Base-by-base conservation (phyloP, 805 yeast genomes). In the Yarrowia divulgata region DNA sequence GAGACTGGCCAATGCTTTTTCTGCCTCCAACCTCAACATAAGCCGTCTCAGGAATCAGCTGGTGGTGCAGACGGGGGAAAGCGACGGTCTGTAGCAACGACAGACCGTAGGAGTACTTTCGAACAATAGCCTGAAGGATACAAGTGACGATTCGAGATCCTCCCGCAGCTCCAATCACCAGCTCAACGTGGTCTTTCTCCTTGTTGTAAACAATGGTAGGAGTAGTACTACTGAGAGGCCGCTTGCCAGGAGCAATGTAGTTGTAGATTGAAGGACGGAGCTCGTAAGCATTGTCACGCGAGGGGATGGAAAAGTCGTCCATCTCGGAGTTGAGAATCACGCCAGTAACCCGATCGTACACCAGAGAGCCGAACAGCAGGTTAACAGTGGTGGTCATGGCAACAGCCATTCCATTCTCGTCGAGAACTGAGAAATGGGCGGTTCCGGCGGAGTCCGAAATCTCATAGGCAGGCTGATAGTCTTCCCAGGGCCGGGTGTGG, bases 81-180 rank as follows among this genome's bases (percentile, higher is more conserved):
- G 97, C 86, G 29, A 93, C 83, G 0, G 92, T 83, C 68, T 90
- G 88, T 29, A 91, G 79, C 4, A 93, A 75, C 0, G 88, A 82
- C 79, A 86, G 76, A 1, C 83, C 78, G 74, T 87, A 85, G 75
- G 85, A 86, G 71, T 88, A 87, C 2, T 81, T 79, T 67, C 97
- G 80, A 1, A 90, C 83, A 18, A 94, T 84, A 0, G 94, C 93
- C 76, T 93, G 95, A 69, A 94, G 84, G 4, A 94, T 87, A 0
- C 96, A 86, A 0, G 97, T 91, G 14, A 90, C 83, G 64, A 94
- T 94, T 69, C 95, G 81, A 8, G 95, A 89, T 0, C 98, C 98
- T 10, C 99, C 99, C 1, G 98, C 96, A 0, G 97, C 95, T 0
- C 98, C 98, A 70, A 94, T 84, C 6, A 90, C 85, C 34, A 90